A percentile compares a stretch with the other conserved stretches of the same genome.
Evolutionary conservation across 768 basidiomycete species (phyloP).

Genomic region (Gymnopilus dilepis): DNA sequence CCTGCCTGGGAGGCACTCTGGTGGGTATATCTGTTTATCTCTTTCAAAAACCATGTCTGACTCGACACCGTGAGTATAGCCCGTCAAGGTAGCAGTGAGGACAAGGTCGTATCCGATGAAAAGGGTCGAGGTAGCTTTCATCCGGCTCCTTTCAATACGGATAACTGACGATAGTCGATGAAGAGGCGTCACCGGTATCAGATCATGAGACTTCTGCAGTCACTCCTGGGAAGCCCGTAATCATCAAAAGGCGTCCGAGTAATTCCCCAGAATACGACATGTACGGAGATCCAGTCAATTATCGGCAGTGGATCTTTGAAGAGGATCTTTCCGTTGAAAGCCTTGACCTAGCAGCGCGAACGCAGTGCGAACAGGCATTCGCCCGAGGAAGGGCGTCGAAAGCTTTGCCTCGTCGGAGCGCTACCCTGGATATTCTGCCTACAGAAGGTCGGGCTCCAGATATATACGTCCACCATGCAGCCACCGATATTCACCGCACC

Average conservation of each 20-base stretch:
- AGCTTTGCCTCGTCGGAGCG: too few species aligned
- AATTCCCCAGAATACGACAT: not conserved
- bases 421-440: too few species aligned
- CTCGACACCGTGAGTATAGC: too few species aligned
- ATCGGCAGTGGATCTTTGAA: not conserved
- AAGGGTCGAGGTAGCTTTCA: not conserved
- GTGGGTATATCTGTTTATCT: too few species aligned
- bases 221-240: not conserved
- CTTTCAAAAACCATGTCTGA: too few species aligned
- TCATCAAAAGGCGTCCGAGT: not conserved
- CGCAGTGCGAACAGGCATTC: conserved; percentile 15
- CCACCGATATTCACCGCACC: too few species aligned
- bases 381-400: too few species aligned
- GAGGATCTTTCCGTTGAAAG: not conserved
- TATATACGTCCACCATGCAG: too few species aligned
- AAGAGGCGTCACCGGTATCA: not conserved
- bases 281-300: not conserved
- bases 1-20: too few species aligned
- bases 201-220: too few species aligned
- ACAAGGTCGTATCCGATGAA: not conserved
- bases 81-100: not conserved
- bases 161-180: not conserved
- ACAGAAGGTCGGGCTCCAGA: too few species aligned
- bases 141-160: not conserved
- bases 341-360: conserved; percentile 1